Conservation (phyloP, 164 flowering plant species). For the Stephania japonica region DNA sequence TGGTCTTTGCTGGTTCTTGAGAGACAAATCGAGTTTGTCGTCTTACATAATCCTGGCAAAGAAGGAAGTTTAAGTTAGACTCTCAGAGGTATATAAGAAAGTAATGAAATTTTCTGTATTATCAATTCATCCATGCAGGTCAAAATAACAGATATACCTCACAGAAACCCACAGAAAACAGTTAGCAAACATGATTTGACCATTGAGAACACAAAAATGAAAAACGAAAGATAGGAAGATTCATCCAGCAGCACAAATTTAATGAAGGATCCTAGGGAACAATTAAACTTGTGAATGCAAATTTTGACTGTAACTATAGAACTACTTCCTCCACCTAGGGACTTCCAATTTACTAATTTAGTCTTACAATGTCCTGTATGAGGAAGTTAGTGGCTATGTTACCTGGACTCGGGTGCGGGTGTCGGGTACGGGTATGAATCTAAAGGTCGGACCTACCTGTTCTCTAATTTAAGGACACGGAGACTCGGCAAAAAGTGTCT, state of each 20-base stretch:
- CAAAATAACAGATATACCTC: background rate
- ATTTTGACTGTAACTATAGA: too few species aligned
- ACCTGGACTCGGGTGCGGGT: too few species aligned
- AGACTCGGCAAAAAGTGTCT: too few species aligned
- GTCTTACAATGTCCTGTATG: too few species aligned
- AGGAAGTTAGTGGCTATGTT: too few species aligned
- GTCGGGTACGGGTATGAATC: too few species aligned
- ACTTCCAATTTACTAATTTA: too few species aligned
- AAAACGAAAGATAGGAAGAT: background rate
- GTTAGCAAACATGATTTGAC: background rate
- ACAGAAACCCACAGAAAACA: background rate
- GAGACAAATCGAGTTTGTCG: constrained; percentile 97
- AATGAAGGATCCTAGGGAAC: background rate
- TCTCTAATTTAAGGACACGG: too few species aligned
- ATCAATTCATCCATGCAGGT: background rate
- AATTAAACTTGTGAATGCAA: too few species aligned
- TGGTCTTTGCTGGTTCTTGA: constrained; percentile 62
- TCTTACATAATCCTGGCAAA: constrained; percentile 71
- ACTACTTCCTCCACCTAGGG: too few species aligned
- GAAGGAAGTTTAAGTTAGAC: background rate
- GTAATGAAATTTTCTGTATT: background rate
- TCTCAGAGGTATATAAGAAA: background rate
- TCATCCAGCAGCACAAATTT: background rate
- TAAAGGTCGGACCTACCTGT: too few species aligned
- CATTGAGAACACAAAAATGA: background rate